Base-by-base conservation (phyloP, 495 filamentous ascomycete species). In the Xylona heveae region DNA sequence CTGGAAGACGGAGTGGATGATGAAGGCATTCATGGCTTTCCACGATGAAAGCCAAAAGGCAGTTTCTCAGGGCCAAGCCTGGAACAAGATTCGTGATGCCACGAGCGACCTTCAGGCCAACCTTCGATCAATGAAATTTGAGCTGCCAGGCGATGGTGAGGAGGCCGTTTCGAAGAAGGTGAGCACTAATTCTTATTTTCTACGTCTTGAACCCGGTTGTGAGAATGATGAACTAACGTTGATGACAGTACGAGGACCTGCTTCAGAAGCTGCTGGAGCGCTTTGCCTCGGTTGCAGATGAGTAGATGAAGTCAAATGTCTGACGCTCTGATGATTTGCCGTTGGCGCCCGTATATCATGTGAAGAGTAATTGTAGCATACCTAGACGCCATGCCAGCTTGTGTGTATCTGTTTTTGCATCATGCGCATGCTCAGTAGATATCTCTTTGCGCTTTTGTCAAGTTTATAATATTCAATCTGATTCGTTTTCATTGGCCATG, bases 1-100 rank as follows among this genome's bases (percentile, higher is more conserved):
- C 48, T 99, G 85, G 85, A 99, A 99, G 70, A 99, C 88, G 3
- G 73, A 85, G 48, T 99, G 90, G 68, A 94, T 99, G 88, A 99
- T 99, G 88, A 92, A 88, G 65, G 71, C 74, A 28, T 93, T 99
- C 69, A 82, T 95, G 70, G 78, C 72, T 31, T 99, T 82, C 65
- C 80, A 92, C 43, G 90, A 99, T 50, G 88, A 99, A 58, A 72
- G 79, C 7, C 88, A 95, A 53, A 95, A 93, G 63, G 85, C 83
- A 1, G 58, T 99, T 45, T 66, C 78, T 12, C 77, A 90, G 44
- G 88, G 88, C 33, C 74, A 79, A 47, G 75, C 55, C 52, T 99
- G 88, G 88, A 54, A 56, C 45, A 95, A 88, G 68, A 72, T 95
- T 27, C 70, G 85, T 33, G 88, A 95, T 40, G 71, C 78, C 18